Evolutionary conservation across 1,284 basidiomycete genomes (phyloP).

Genomic region (Rhodofomes roseus): DNA sequence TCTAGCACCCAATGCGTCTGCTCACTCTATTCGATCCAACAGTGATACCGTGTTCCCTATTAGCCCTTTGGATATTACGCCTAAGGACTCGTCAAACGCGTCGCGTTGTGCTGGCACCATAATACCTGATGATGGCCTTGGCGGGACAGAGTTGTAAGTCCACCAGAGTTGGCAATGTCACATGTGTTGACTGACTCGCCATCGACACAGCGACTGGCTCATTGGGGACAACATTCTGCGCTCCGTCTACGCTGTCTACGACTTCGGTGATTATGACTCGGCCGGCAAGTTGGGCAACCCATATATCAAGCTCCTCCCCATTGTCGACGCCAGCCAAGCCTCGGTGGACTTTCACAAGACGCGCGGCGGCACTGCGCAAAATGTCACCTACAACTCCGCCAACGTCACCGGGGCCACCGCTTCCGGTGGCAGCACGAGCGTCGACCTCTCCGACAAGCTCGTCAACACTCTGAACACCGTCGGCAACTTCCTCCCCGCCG

Average conservation of each 20-base stretch:
- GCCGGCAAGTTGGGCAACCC: constrained; percentile 64
- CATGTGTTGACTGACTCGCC: neutral
- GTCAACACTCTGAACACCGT: constrained; percentile 56
- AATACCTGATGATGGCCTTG: constrained; percentile 56
- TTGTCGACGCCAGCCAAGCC: constrained; percentile 64
- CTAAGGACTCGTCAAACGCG: constrained; percentile 39
- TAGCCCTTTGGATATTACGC: constrained; percentile 71
- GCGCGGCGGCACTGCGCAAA: constrained; percentile 62
- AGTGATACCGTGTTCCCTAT: constrained; percentile 68
- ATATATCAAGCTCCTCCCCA: constrained; percentile 68
- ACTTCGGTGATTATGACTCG: constrained; percentile 77
- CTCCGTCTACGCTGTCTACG: constrained; percentile 81
- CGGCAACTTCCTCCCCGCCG: constrained; percentile 58
- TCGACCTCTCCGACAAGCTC: constrained; percentile 51
- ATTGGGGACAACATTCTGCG: constrained; percentile 81
- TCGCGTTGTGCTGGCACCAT: constrained; percentile 68
- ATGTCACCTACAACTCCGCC: constrained; percentile 64
- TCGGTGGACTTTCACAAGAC: constrained; percentile 62
- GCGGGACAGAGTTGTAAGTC: constrained; percentile 59
- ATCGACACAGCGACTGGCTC: constrained; percentile 62
- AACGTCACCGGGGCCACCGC: constrained; percentile 30
- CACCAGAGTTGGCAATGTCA: neutral
- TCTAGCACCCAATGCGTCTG: neutral
- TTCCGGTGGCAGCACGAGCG: constrained; percentile 34
- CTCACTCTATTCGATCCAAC: neutral